Base-by-base conservation (phyloP, 2,329 filamentous ascomycete species). In the Pseudogymnoascus sp. region DNA sequence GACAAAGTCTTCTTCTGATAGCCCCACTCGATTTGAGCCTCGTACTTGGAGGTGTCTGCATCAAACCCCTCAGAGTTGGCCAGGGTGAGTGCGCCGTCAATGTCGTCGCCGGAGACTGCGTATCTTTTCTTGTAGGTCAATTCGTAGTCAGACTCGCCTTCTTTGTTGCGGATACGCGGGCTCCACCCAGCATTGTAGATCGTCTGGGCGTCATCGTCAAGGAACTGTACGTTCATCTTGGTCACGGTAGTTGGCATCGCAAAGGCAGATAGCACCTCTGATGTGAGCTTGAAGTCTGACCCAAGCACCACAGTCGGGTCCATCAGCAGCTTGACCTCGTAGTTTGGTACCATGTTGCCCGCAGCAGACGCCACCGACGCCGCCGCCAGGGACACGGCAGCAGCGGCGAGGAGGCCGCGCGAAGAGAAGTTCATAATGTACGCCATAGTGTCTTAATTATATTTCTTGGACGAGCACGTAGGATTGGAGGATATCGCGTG, bases 111-210 rank as follows among this genome's bases (percentile, higher is more conserved):
- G 19, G 45, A 62, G 60, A 74, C 69, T 19, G 67, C 29, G 65
- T 74, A 74, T 14, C 74, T 71, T 67, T 73, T 75, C 68, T 76
- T 76, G 67, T 75, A 76, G 4, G 73, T 76, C n/a, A 75, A 66
- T 66, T 75, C 74, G 55, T 74, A 72, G 16, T 69, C 67, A 41
- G 63, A 61, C 38, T 72, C 67, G 59, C 67, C 69, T 64, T 76
- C 72, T 4, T 62, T 69, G 61, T 74, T 76, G 65, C 74, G 73
- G 62, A 76, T 73, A 60, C 74, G 74, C 16, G 68, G 68, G 62
- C 67, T 74, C 74, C 74, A 76, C 60, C 71, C 73, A 33, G 69
- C 65, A 35, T 66, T 69, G 66, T 73, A 72, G 61, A 76, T 68
- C 4, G 73, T 69, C 64, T 74, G 65, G 8, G 58, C 62, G 62